phyloP scores from a whole-genome alignment of 2,329 filamentous ascomycete genomes.

The Cercospora sojina region DNA sequence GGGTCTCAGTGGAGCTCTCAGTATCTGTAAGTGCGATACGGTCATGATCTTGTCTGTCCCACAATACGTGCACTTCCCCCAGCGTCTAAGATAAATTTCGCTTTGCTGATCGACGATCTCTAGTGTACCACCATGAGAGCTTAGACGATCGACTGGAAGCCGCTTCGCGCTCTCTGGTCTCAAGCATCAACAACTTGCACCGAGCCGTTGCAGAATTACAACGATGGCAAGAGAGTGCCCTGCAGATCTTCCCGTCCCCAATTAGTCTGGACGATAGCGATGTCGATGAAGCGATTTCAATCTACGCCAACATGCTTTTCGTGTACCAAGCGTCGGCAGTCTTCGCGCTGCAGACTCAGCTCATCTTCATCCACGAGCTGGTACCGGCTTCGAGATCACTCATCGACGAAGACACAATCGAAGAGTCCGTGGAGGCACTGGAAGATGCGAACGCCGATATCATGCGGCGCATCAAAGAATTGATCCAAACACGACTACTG shows the following conservation, averaged over 20 bases:
- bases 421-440: constrained; percentile 22
- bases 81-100: no score
- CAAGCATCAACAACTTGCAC: constrained; percentile 19
- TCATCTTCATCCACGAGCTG: constrained; percentile 24
- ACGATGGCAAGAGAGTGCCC: constrained; percentile 23
- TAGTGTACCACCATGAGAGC: constrained; percentile 22
- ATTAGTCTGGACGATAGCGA: constrained; percentile 24
- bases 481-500: constrained; percentile 24
- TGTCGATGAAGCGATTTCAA: constrained; percentile 20
- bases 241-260: constrained; percentile 22
- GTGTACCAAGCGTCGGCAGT: constrained; percentile 23
- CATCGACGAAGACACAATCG: constrained; percentile 17
- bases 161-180: constrained; percentile 14
- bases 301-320: constrained; percentile 28
- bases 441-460: constrained; percentile 24
- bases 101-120: background rate
- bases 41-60: background rate
- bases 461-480: constrained; percentile 20
- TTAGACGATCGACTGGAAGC: constrained; percentile 24
- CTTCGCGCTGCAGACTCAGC: constrained; percentile 24
- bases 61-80: no score
- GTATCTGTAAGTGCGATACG: constrained; percentile 2
- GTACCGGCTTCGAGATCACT: constrained; percentile 17
- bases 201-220: constrained; percentile 18
- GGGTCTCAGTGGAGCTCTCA: constrained; percentile 13